These are phyloP conservation scores for Ephemerocybe angulata DNA, from an alignment of 768 basidiomycete genomes.

Conservation along the genomic window DNA sequence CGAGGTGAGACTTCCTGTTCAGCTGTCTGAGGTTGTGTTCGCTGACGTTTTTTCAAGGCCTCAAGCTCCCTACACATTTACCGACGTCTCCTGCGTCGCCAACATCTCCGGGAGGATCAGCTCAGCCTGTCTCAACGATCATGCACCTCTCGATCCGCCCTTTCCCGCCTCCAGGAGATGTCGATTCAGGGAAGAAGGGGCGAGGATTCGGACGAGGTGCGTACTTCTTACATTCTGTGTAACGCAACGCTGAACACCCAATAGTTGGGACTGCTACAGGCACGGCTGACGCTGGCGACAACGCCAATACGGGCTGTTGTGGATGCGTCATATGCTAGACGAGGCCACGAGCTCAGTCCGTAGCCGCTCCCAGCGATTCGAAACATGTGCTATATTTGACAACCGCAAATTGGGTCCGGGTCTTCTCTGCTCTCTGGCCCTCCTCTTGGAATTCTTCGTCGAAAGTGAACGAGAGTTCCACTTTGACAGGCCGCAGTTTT, in stretches of 20 bases:
- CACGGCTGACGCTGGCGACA: background rate
- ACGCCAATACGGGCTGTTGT: conserved; percentile 10
- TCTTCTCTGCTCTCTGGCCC: too few relatives aligned
- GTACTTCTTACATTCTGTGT: too few relatives aligned
- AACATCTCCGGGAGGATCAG: conserved; percentile 9
- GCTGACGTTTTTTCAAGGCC: conserved; percentile 19
- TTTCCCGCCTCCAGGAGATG: conserved; percentile 47
- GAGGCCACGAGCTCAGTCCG: too few relatives aligned
- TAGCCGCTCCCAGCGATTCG: too few relatives aligned
- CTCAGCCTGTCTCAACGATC: conserved; percentile 48
- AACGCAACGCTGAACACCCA: too few relatives aligned
- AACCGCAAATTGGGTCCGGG: too few relatives aligned
- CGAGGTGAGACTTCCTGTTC: conserved; percentile 41
- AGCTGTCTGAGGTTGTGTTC: background rate
- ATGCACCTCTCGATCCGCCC: conserved; percentile 74
- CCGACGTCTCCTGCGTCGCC: conserved; percentile 16
- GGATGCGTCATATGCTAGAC: conserved; percentile 16
- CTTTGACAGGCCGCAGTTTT: too few relatives aligned
- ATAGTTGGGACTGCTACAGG: background rate
- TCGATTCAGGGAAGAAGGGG: conserved; percentile 53
- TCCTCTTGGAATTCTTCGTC: too few relatives aligned
- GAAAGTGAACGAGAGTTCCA: too few relatives aligned
- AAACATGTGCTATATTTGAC: too few relatives aligned
- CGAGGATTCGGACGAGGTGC: conserved; percentile 29
- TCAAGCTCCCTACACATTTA: conserved; percentile 39